Base-by-base conservation (phyloP, 768 basidiomycete species). In the Leccinum imitatum region DNA sequence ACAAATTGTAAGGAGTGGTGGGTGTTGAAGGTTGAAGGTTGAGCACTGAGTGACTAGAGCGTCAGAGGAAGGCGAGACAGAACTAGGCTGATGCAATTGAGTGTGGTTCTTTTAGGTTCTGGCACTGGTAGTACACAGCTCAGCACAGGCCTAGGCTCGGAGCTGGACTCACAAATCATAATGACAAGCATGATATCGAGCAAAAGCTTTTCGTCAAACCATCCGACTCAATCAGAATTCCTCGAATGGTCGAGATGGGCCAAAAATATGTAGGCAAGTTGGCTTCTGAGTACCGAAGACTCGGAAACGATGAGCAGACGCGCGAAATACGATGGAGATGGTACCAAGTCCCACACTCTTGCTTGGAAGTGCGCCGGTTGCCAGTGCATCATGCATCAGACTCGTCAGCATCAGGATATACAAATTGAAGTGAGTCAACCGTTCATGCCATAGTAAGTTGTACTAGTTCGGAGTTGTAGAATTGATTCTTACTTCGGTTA, bases 161-260 rank as follows among this genome's bases (percentile, higher is more conserved):
- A 35, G 33, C 4, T 35, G 33, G 33, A 35, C 25, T 46, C 19
- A 37, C 19, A 58, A 37, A 47, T 30, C 33, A n/a, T 44, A 23
- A 63, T 8, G 41, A 47, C 35, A 15, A 55, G 0, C 37, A 21
- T 46, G 41, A 27, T 44, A 9, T 25, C 17, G 17, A 41, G 39
- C 5, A 50, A 13, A 55, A 35, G 47, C 44, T 30, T 31, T 11
- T 54, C 25, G 25, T 48, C 58, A 88, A 52, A 41, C 39, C 39
- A 0, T 39, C 7, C 15, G 39, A n/a, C 39, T n/a, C 8, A 41
- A 41, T 56, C 63, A 54, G 69, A 71, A 52, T 73, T 21, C 41
- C 65, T 35, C 70, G 57, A 59, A 74, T 73, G 55, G 39, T 50
- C 39, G 33, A 0, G 33, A 35, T 14, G 13, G 13, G 33, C 33